phyloP scores from a whole-genome alignment of 2,329 filamentous ascomycete species.

The Balansia obtecta region DNA sequence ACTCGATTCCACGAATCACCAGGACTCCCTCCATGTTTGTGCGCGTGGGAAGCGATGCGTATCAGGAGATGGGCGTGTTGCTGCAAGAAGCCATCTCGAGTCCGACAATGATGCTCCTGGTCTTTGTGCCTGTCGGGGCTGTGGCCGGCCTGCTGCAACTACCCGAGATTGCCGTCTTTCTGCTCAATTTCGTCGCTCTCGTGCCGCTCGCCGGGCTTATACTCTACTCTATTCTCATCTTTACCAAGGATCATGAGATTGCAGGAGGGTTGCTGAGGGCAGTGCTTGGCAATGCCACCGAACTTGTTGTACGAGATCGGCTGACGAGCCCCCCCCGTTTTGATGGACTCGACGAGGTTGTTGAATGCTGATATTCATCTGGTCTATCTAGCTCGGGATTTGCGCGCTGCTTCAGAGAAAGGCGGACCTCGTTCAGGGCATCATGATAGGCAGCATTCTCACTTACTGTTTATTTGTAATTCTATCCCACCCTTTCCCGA shows the following conservation, averaged over 20 bases:
- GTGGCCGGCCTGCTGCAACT: constrained; percentile 1
- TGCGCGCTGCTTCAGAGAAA: background rate
- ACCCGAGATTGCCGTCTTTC: constrained; percentile 1
- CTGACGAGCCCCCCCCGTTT: background rate
- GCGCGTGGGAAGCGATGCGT: constrained; percentile 5
- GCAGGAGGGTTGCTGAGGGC: constrained; percentile 8
- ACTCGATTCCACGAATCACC: background rate
- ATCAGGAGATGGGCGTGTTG: constrained; percentile 5
- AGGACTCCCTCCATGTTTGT: background rate
- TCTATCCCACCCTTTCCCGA: too few relatives aligned
- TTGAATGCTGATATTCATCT: background rate
- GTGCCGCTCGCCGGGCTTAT: constrained; percentile 8
- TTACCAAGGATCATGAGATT: constrained; percentile 4
- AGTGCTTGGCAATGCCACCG: constrained; percentile 7
- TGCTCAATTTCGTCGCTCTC: constrained; percentile 6
- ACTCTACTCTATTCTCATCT: constrained; percentile 6
- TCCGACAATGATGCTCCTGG: constrained; percentile 7
- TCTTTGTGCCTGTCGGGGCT: constrained; percentile 5
- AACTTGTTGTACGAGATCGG: constrained; percentile 4
- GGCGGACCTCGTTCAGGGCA: constrained; percentile 4
- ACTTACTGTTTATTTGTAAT: constrained; percentile 7
- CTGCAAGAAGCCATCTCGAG: constrained; percentile 7
- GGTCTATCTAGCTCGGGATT: constrained; percentile 1
- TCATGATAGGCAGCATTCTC: constrained; percentile 9
- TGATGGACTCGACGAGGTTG: background rate